phyloP scores from a whole-genome alignment of 495 filamentous ascomycete species.

The Cenococcum geophilum region DNA sequence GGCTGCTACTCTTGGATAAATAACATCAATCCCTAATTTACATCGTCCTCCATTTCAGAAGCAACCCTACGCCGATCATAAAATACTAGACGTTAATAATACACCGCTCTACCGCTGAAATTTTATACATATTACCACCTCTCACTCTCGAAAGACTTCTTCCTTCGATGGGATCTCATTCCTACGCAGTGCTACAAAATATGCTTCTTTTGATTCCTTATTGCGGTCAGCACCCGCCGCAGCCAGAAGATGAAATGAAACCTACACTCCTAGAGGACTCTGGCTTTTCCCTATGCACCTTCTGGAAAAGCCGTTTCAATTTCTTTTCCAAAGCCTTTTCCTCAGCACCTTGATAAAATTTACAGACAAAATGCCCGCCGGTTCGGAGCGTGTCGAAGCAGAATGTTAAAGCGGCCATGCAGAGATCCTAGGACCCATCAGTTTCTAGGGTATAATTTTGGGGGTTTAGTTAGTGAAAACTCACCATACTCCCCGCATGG shows the following conservation, averaged over 20 bases:
- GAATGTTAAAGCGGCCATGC: conserved; percentile 75
- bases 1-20: too few species aligned
- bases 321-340: conserved; percentile 69
- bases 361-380: conserved; percentile 88
- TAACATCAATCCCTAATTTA: too few species aligned
- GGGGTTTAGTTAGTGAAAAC: conserved; percentile 26
- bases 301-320: conserved; percentile 66
- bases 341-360: conserved; percentile 89
- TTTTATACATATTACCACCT: not conserved
- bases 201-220: conserved; percentile 86
- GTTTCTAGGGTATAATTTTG: too few species aligned
- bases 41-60: too few species aligned
- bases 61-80: too few species aligned
- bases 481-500: conserved; percentile 92
- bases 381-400: conserved; percentile 72
- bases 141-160: conserved; percentile 35
- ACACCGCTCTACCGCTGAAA: not conserved
- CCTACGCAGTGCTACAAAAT: conserved; percentile 70
- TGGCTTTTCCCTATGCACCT: conserved; percentile 81
- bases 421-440: conserved; percentile 62
- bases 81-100: not conserved
- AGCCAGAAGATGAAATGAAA: conserved; percentile 13
- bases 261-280: conserved; percentile 79
- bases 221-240: conserved; percentile 17
- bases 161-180: conserved; percentile 43